phyloP scores from a whole-genome alignment of 495 filamentous ascomycete genomes.

The Penicillium arizonense region DNA sequence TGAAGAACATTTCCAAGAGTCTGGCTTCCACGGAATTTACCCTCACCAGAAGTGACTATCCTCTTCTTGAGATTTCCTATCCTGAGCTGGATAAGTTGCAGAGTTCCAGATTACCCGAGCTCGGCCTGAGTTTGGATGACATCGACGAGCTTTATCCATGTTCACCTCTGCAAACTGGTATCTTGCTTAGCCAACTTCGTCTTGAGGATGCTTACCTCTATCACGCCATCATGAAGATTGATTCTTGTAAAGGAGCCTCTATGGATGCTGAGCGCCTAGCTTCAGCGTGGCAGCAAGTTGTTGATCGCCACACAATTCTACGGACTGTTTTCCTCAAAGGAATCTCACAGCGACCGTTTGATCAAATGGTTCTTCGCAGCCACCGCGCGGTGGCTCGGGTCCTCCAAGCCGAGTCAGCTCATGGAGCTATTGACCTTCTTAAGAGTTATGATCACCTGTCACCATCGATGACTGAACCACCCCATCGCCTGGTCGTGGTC shows the following conservation, averaged over 20 bases:
- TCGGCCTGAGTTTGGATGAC: not conserved
- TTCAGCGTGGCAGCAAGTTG: slow-evolving; percentile 45
- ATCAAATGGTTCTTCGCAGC: not conserved
- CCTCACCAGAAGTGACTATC: not conserved
- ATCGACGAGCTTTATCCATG: slow-evolving; percentile 53
- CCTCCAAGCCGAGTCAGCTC: not conserved
- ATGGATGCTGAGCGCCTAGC: not conserved
- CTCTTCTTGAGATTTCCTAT: not conserved
- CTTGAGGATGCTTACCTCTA: not conserved
- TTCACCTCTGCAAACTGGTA: slow-evolving; percentile 56
- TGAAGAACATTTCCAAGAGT: not conserved
- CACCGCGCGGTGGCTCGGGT: not conserved
- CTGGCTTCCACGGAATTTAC: not conserved
- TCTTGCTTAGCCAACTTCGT: slow-evolving; percentile 33
- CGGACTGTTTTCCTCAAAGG: slow-evolving; percentile 46
- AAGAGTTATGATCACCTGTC: not conserved
- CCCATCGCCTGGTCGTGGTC: not conserved
- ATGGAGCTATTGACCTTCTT: not conserved
- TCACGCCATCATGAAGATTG: not conserved
- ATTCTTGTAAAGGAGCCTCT: not conserved
- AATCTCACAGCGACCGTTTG: not conserved
- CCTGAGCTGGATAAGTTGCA: not conserved
- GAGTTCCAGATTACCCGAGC: no score
- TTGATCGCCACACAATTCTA: slow-evolving; percentile 45
- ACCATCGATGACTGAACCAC: not conserved